phyloP scores from a whole-genome alignment of 2,329 filamentous ascomycete genomes.

The Trichoderma oligosporum region DNA sequence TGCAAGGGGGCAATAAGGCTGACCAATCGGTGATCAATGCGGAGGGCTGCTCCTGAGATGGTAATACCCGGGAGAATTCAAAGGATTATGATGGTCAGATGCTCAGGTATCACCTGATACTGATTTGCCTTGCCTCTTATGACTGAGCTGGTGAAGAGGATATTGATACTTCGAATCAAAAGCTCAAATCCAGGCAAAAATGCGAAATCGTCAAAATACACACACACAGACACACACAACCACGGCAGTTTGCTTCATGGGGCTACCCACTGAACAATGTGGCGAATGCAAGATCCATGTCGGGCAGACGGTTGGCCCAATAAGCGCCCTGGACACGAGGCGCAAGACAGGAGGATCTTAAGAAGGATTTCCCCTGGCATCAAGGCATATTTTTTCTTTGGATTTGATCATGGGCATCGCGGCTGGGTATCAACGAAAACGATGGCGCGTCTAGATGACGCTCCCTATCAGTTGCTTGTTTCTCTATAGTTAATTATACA shows the following conservation, averaged over 20 bases:
- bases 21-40: constrained; percentile 10
- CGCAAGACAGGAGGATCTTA: constrained; percentile 15
- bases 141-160: neutral
- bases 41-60: neutral
- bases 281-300: constrained; percentile 14
- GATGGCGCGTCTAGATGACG: constrained; percentile 13
- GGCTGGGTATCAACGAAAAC: neutral
- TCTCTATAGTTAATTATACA: constrained; percentile 9
- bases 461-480: no score
- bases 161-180: neutral
- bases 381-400: constrained; percentile 10
- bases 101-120: neutral
- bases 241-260: constrained; percentile 8
- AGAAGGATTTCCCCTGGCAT: constrained; percentile 18
- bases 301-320: constrained; percentile 14
- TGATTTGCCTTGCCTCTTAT: neutral
- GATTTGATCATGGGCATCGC: constrained; percentile 11
- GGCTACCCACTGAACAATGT: neutral
- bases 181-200: neutral
- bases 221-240: no score
- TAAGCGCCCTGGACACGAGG: constrained; percentile 17
- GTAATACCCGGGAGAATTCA: neutral
- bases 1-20: constrained; percentile 8
- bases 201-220: no score
- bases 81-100: constrained; percentile 7